A percentile compares a stretch with the other conserved stretches of the same genome.
Evolutionary conservation across 2,329 filamentous ascomycete genomes (phyloP).

Genomic region (Macrophomina tecta): DNA sequence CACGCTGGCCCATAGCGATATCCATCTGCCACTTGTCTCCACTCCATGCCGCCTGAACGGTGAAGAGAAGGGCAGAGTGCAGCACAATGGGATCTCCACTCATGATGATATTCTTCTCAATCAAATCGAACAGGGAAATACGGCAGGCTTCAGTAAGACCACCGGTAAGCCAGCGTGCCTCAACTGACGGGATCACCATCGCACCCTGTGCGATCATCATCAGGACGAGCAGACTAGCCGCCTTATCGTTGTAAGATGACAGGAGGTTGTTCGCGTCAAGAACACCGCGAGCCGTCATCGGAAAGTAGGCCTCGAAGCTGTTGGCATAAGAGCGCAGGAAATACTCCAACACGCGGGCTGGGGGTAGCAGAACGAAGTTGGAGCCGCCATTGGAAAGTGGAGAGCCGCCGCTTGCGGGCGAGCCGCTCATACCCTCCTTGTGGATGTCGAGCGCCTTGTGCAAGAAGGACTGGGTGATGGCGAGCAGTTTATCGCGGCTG

Average conservation of each 20-base stretch:
- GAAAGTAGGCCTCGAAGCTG: conserved; percentile 70
- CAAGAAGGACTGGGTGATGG: conserved; percentile 72
- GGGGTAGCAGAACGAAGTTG: conserved; percentile 70
- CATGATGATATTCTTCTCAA: conserved; percentile 74
- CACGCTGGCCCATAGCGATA: conserved; percentile 74
- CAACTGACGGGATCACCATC: conserved; percentile 67
- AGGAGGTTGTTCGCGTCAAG: conserved; percentile 73
- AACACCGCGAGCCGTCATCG: conserved; percentile 64
- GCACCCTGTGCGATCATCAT: conserved; percentile 77
- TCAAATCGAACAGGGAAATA: conserved; percentile 73
- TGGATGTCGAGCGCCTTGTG: conserved; percentile 75
- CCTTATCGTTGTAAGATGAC: conserved; percentile 65
- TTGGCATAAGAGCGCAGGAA: conserved; percentile 71
- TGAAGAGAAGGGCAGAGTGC: conserved; percentile 71
- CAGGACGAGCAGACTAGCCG: conserved; percentile 69
- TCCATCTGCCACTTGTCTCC: conserved; percentile 82
- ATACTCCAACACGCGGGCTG: conserved; percentile 69
- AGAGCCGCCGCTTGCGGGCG: conserved; percentile 48
- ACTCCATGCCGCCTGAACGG: conserved; percentile 72
- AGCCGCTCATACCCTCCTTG: conserved; percentile 55
- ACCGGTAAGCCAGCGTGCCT: conserved; percentile 69
- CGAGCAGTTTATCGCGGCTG: conserved; percentile 72
- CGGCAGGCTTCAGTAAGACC: conserved; percentile 74
- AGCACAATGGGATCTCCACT: conserved; percentile 69
- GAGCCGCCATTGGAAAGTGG: conserved; percentile 59